Evolutionary conservation across 1,284 basidiomycete species (phyloP).

Genomic region (Boletus hoseneyae): DNA sequence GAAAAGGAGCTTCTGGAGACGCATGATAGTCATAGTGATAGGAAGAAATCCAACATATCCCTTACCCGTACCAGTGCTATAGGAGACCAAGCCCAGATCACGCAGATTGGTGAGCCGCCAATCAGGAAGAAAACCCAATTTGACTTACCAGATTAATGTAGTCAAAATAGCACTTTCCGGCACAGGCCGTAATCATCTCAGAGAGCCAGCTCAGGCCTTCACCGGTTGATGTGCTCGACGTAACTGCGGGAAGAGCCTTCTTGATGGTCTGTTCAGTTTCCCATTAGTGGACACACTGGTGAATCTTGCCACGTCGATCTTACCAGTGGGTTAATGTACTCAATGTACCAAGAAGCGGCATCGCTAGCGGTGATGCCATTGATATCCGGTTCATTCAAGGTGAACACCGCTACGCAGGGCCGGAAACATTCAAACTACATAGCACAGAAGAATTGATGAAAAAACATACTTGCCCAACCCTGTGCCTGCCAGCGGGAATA

Average conservation of each 20-base stretch:
- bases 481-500: slow-evolving; percentile 30
- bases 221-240: slow-evolving; percentile 27
- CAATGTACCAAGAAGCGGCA: slow-evolving; percentile 37
- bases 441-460: background rate
- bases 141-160: slow-evolving; percentile 32
- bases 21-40: background rate
- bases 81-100: too few relatives aligned
- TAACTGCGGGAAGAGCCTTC: slow-evolving; percentile 37
- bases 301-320: background rate
- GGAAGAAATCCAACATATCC: background rate
- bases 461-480: slow-evolving; percentile 31
- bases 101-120: too few relatives aligned
- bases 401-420: slow-evolving; percentile 33
- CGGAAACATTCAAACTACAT: background rate
- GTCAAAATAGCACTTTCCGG: slow-evolving; percentile 31
- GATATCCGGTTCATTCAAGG: slow-evolving; percentile 36
- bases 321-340: slow-evolving; percentile 37
- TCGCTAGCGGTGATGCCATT: slow-evolving; percentile 25
- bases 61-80: slow-evolving; percentile 37
- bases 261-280: slow-evolving; percentile 25
- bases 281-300: background rate
- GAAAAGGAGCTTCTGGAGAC: slow-evolving; percentile 21
- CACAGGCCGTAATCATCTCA: slow-evolving; percentile 33
- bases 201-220: slow-evolving; percentile 36
- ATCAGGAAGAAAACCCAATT: background rate